phyloP scores from a whole-genome alignment of 495 filamentous ascomycete species.

The Penicillium alfredii region DNA sequence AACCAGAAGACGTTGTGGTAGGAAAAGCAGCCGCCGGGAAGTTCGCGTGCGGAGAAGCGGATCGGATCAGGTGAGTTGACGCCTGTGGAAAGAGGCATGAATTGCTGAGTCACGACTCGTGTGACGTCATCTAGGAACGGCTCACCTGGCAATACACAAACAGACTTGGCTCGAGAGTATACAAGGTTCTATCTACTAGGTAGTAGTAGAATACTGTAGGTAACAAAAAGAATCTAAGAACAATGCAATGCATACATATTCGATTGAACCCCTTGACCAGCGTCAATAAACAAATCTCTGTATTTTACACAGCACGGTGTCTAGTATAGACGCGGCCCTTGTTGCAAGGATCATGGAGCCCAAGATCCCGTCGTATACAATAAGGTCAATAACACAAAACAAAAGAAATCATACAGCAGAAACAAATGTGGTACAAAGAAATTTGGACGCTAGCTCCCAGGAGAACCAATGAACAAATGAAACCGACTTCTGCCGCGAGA shows the following conservation, averaged over 20 bases:
- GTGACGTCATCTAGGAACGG: not conserved
- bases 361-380: slow-evolving; percentile 27
- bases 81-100: slow-evolving; percentile 17
- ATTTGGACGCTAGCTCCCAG: slow-evolving; percentile 29
- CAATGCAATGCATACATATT: too few relatives aligned
- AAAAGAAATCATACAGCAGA: slow-evolving; percentile 30
- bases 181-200: too few relatives aligned
- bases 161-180: too few relatives aligned
- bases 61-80: slow-evolving; percentile 29
- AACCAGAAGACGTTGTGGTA: slow-evolving; percentile 4
- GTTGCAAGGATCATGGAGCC: slow-evolving; percentile 20
- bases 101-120: slow-evolving; percentile 17
- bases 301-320: slow-evolving; percentile 27
- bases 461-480: slow-evolving; percentile 26
- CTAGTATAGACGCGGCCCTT: slow-evolving; percentile 12
- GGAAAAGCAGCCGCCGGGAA: slow-evolving; percentile 10
- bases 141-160: not conserved
- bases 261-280: too few relatives aligned
- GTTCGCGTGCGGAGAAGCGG: slow-evolving; percentile 32
- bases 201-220: too few relatives aligned
- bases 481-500: slow-evolving; percentile 16
- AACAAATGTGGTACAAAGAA: slow-evolving; percentile 21
- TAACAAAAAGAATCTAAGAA: too few relatives aligned
- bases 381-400: slow-evolving; percentile 21
- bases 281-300: slow-evolving; percentile 16